Conservation (phyloP, 495 filamentous ascomycete genomes). For the Cercophora sp. region DNA sequence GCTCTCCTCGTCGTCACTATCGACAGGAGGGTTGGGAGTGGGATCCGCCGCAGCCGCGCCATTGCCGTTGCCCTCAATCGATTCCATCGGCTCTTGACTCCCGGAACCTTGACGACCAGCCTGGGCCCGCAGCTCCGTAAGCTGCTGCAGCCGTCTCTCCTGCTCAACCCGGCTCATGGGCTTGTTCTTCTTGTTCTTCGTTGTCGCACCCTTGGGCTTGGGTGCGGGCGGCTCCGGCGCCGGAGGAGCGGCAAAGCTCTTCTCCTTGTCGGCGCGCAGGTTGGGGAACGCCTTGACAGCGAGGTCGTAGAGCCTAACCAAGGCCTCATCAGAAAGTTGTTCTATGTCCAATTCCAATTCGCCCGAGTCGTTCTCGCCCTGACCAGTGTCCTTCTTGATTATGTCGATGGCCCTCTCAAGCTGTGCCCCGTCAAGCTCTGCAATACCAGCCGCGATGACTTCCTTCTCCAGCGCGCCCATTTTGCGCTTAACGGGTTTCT, state of each 20-base stretch:
- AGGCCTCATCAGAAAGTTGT: slow-evolving; percentile 66
- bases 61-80: slow-evolving; percentile 33
- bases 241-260: slow-evolving; percentile 21
- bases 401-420: slow-evolving; percentile 80
- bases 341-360: slow-evolving; percentile 93
- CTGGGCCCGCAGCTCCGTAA: slow-evolving; percentile 57
- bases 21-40: slow-evolving; percentile 13
- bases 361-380: slow-evolving; percentile 73
- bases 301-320: slow-evolving; percentile 71
- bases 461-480: slow-evolving; percentile 76
- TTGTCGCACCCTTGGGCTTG: slow-evolving; percentile 41
- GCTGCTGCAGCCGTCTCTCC: slow-evolving; percentile 77
- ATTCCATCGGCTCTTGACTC: slow-evolving; percentile 46
- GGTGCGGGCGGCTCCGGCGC: slow-evolving; percentile 32
- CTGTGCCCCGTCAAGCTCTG: slow-evolving; percentile 64
- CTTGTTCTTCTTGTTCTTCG: slow-evolving; percentile 94
- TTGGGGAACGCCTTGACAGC: slow-evolving; percentile 64
- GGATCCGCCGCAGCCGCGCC: slow-evolving; percentile 19
- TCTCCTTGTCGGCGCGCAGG: slow-evolving; percentile 38
- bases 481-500: slow-evolving; percentile 51
- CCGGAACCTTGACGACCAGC: slow-evolving; percentile 42
- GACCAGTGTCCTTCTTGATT: slow-evolving; percentile 81
- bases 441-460: slow-evolving; percentile 76
- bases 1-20: slow-evolving; percentile 35
- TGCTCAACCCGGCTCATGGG: slow-evolving; percentile 96